Percentiles rank a stretch among this genome's conserved stretches.
These are phyloP conservation scores for Peniophora sp. DNA, from an alignment of 1,284 basidiomycete species.

Conservation along the genomic window DNA sequence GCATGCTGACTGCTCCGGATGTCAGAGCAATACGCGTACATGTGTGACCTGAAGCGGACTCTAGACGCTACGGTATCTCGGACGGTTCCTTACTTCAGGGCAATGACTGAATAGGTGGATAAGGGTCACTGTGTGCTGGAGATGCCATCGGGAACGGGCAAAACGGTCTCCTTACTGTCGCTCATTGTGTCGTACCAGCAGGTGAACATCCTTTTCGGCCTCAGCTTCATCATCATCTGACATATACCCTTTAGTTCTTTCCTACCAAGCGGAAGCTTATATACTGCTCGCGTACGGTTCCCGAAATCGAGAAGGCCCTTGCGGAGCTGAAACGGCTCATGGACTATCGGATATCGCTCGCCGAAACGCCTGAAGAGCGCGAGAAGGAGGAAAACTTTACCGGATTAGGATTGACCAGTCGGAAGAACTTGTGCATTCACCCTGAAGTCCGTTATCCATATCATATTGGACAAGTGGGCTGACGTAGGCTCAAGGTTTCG, in stretches of 20 bases:
- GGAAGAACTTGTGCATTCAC: conserved; percentile 96
- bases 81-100: background rate
- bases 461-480: background rate
- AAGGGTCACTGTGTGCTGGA: conserved; percentile 98
- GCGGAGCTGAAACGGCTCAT: conserved; percentile 94
- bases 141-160: conserved; percentile 99
- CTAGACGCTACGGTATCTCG: conserved; percentile 75
- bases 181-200: conserved; percentile 98
- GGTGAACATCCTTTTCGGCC: conserved; percentile 30
- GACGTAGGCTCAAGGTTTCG: conserved; percentile 51
- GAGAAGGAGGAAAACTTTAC: conserved; percentile 80
- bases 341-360: conserved; percentile 73
- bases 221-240: background rate
- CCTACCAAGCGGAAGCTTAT: conserved; percentile 90
- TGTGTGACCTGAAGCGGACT: conserved; percentile 97
- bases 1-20: background rate
- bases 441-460: conserved; percentile 61
- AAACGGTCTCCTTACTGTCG: conserved; percentile 94
- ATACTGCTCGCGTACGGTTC: conserved; percentile 99
- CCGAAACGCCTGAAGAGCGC: conserved; percentile 68
- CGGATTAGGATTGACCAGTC: conserved; percentile 88
- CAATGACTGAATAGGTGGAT: conserved; percentile 1
- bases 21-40: conserved; percentile 95
- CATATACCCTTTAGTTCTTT: conserved; percentile 61
- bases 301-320: conserved; percentile 98